Evolutionary conservation across 108 stramenopile genomes (phyloP), one percentile per base, ranked within the genome.

Genomic region (Skeletonema tropicum): DNA sequence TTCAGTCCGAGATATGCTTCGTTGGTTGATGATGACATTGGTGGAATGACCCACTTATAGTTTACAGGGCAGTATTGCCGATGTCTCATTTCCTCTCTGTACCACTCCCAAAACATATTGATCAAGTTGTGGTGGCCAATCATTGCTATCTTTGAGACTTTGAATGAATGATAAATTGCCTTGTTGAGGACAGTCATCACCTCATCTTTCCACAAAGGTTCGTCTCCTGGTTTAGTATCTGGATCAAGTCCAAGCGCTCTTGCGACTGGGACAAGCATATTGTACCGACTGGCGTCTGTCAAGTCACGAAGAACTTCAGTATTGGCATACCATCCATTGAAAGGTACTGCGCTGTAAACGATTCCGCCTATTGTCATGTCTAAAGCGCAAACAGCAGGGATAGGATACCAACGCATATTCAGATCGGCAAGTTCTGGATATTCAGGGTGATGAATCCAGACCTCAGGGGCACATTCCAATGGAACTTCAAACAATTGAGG

Each of bases 301-400:
- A 83, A 17, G 66, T 83, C 73, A 3, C 82, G 76, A 10, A 74
- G 39, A 2, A 83, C 57, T 68, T 83, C 57, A 6, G 48, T 78
- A 14, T 48, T 10, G 41, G 74, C 75, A 39, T 80, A 83, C 82
- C 82, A 83, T 2, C 82, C 82, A 58, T 83, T 83, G 68, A 83
- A 83, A 30, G 82, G 82, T 31, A 57, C 57, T 3, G 68, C 52
- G 13, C 64, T 74, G 62, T 83, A 83, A 3, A 74, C 25, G 36
- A 83, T 31, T 29, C 82, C 82, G 21, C 82, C 82, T 1, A 79
- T 13, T 13, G 29, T 62, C 42, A 83, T 32, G 19, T 73, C 73
- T 6, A 73, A 49, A 5, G 73, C 73, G 48, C 73, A 73, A 32
- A 73, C 73, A 29, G 63, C 73, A 6, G 73, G 73, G 17, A 73